These are phyloP conservation scores for Ilex paraguariensis DNA, from an alignment of 305 asterid genomes.

Conservation along the genomic window DNA sequence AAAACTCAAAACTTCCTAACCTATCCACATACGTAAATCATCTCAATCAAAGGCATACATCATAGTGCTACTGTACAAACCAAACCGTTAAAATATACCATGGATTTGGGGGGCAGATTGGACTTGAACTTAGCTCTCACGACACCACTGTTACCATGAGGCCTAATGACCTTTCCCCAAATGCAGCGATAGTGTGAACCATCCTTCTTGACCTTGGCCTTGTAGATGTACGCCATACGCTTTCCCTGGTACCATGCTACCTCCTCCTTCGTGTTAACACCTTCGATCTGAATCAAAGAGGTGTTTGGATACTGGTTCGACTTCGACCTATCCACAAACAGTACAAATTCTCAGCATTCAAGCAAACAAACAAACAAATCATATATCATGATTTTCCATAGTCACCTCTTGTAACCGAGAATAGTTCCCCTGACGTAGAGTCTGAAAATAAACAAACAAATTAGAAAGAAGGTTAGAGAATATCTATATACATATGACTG, in stretches of 20 bases:
- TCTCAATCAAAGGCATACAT: too few species aligned
- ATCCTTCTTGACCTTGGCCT: constrained; percentile 84
- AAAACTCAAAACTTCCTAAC: not conserved
- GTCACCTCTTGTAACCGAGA: constrained; percentile 60
- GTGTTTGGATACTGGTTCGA: constrained; percentile 94
- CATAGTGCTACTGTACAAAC: too few species aligned
- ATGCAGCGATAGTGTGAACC: constrained; percentile 89
- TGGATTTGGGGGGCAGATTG: constrained; percentile 83
- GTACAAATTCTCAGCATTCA: constrained; percentile 5
- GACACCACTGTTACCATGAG: constrained; percentile 84
- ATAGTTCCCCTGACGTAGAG: constrained; percentile 53
- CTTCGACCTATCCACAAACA: constrained; percentile 42
- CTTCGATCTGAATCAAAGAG: constrained; percentile 80
- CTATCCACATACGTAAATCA: not conserved
- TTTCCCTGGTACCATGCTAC: constrained; percentile 87
- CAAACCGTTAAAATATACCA: constrained; percentile 28
- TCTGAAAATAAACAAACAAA: constrained; percentile 10
- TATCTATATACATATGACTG: not conserved
- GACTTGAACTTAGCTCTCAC: constrained; percentile 82
- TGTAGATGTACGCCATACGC: constrained; percentile 81
- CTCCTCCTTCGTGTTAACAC: constrained; percentile 89
- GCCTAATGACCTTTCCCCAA: constrained; percentile 86
- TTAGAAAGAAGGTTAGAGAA: not conserved
- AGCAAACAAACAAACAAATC: constrained; percentile 17
- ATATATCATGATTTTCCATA: not conserved